A percentile compares a stretch with the other conserved stretches of the same genome.
Conservation (phyloP, 805 yeast species). For the Grigorovia yakushimaensis region DNA sequence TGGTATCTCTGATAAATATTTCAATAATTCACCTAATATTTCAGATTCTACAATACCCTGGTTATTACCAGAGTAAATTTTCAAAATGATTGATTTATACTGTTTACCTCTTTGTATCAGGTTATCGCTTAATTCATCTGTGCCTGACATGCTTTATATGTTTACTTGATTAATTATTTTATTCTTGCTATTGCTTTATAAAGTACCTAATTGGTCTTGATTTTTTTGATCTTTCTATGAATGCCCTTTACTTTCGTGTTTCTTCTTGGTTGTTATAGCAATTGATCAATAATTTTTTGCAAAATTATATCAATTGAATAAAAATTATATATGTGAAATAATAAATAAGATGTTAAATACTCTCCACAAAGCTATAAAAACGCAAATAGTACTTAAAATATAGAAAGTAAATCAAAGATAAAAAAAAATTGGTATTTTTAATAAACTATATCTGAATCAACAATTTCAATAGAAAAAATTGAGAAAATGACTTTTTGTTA, state of each 20-base stretch:
- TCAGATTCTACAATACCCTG: conserved; percentile 21
- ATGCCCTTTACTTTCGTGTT: background rate
- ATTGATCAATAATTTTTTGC: background rate
- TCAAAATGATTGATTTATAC: conserved; percentile 18
- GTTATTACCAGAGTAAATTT: conserved; percentile 22
- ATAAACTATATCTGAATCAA: too few relatives aligned
- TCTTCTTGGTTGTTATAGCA: background rate
- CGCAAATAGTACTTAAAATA: background rate
- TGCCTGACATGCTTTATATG: background rate
- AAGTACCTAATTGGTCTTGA: background rate
- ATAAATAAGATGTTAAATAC: background rate
- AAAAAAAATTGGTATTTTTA: too few relatives aligned
- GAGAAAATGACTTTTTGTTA: too few relatives aligned
- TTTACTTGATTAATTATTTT: background rate
- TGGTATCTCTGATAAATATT: conserved; percentile 26
- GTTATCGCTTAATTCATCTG: background rate
- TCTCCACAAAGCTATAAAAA: background rate
- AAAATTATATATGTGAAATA: background rate
- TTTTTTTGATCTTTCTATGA: background rate
- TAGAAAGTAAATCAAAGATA: too few relatives aligned
- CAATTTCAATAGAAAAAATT: too few relatives aligned
- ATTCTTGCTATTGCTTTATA: too few relatives aligned
- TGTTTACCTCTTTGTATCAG: conserved; percentile 10
- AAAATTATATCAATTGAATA: background rate
- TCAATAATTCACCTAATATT: conserved; percentile 32